Evolutionary conservation across 176 grass and related monocot species (phyloP), one percentile per base, ranked within the genome.

Genomic region (Alloteropsis semialata): DNA sequence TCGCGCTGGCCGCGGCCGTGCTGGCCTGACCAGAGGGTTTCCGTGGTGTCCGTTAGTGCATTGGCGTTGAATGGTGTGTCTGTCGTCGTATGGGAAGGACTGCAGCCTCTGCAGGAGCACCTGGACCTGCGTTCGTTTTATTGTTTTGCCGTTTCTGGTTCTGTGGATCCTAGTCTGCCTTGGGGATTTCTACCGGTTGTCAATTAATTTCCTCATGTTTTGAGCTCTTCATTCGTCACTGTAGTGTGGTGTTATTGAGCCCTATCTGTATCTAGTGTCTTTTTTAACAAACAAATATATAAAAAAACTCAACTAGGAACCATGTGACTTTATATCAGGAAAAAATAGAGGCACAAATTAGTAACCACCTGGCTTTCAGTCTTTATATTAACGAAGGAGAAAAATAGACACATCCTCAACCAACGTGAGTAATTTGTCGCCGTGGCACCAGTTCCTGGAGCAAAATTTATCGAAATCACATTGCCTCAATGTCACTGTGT

Each of bases 31-130:
- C 45, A 65, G 50, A 18, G n/a, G 19, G 49, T 5, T 17, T 2
- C 36, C 63, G 8, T 77, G 78, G 83, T 55, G 27, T 53, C 68
- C 24, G 61, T 75, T 27, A 54, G 54, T 42, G 41, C 24, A 51
- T 33, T 69, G 62, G 77, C 62, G 70, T 65, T 32, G 59, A 29
- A 77, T 58, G 58, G 83, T 84, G 51, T 65, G 42, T 71, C 69
- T 85, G 63, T 44, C 10, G 74, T 9, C 64, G 51, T 77, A 28
- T 72, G 64, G 61, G n/a, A n/a, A n/a, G n/a, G n/a, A n/a, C n/a
- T n/a, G n/a, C n/a, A n/a, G n/a, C n/a, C n/a, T n/a, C n/a, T n/a
- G 83, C 51, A 38, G 53, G 70, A 73, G 24, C 30, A 65, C 62
- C 16, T 69, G 82, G 77, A 78, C 39, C 18, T 49, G 75, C 78